Evolutionary conservation across 2,329 filamentous ascomycete species (phyloP).

Genomic region (Mycosphaerella sp.): DNA sequence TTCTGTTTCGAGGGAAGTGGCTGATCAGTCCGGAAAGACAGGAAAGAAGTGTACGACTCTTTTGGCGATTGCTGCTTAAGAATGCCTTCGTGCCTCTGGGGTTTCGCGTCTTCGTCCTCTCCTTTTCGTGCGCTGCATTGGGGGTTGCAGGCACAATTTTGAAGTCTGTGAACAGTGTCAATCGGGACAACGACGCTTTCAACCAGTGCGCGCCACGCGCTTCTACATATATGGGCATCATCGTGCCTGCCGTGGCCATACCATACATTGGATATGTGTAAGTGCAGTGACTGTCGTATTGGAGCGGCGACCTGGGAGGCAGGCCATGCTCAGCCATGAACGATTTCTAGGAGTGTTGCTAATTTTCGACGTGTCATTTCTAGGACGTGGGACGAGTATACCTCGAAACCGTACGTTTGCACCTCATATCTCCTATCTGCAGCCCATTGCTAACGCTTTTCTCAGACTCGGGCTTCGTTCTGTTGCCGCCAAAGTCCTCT

Average conservation of each 20-base stretch:
- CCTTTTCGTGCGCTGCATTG: conserved; percentile 75
- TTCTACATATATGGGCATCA: conserved; percentile 80
- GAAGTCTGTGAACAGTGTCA: conserved; percentile 39
- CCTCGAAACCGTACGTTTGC: conserved; percentile 63
- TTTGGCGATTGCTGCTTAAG: conserved; percentile 57
- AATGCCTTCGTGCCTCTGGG: conserved; percentile 80
- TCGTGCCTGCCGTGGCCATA: conserved; percentile 81
- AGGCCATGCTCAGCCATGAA: too few species aligned
- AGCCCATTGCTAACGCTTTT: conserved; percentile 10
- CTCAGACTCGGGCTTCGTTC: conserved; percentile 66
- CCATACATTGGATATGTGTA: conserved; percentile 81
- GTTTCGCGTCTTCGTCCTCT: conserved; percentile 74
- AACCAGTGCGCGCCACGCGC: conserved; percentile 40
- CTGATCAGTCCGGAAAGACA: conserved; percentile 38
- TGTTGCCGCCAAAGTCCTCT: conserved; percentile 74
- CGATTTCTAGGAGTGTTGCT: too few species aligned
- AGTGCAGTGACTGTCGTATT: too few species aligned
- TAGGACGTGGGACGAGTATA: conserved; percentile 86
- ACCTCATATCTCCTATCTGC: not conserved
- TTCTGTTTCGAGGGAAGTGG: conserved; percentile 34
- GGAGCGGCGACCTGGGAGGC: too few species aligned
- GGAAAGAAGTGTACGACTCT: conserved; percentile 30
- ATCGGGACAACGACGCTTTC: conserved; percentile 27
- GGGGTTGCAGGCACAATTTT: conserved; percentile 72
- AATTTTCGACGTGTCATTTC: too few species aligned